Evolutionary conservation across 495 filamentous ascomycete species (phyloP), one percentile per base, ranked within the genome.

Genomic region (Lasiosphaeris hirsuta): DNA sequence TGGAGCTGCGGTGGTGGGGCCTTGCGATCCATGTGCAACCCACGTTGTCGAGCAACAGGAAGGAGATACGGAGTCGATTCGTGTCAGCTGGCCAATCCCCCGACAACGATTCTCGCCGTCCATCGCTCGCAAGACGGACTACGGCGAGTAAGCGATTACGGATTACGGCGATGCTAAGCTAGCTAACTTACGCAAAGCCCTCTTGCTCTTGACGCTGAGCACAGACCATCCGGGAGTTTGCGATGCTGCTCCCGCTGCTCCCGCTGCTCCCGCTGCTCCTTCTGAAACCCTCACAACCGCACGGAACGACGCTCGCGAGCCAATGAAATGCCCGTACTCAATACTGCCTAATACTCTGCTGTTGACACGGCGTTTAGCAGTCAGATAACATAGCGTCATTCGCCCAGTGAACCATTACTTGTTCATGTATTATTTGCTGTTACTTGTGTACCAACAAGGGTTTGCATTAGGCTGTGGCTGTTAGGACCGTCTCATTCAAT

Each of bases 201-300:
- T 23, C 43, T 17, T 11, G 43, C 43, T 46, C 17, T 10, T 7
- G 17, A 44, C 18, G 41, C 18, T 18, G 41, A 10, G 46, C 46
- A 49, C 46, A 49, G 46, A 49, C 46, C 46, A 49, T 33, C 6
- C 45, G 19, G 23, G 17, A 10, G 43, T 10, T 46, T 17, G 43
- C 30, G 43, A 46, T 46, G 43, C n/a, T n/a, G n/a, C n/a, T n/a
- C n/a, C n/a, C n/a, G n/a, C n/a, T n/a, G n/a, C n/a, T n/a, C n/a
- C n/a, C n/a, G n/a, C n/a, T n/a, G n/a, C n/a, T n/a, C n/a, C n/a
- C n/a, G n/a, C n/a, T 10, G 17, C 43, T 17, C 43, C 43, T 46
- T 46, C 43, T 17, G 43, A 34, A 49, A 49, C 46, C 45, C 23
- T 49, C 46, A 49, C 46, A 49, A 49, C 46, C 46, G n/a, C 46